Evolutionary conservation across 495 filamentous ascomycete genomes (phyloP), one percentile per base, ranked within the genome.

Genomic region (Neurospora sublineolata): DNA sequence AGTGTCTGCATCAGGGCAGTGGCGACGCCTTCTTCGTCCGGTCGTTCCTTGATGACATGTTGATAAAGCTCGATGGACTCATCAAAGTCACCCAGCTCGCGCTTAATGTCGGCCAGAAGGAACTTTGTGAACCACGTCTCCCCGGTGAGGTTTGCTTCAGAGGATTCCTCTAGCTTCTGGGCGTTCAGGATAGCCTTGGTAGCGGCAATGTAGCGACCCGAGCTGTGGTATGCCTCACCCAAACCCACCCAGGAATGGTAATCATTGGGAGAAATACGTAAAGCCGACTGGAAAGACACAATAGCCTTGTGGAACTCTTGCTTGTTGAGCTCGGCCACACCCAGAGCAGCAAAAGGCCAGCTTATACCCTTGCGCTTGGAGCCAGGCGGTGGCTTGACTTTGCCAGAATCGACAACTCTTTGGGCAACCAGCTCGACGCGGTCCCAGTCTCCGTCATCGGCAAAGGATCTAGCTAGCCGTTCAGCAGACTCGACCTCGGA

Each of bases 201-300:
- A 1, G 95, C 94, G 12, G 95, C 93, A 72, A 96, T 91, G 74
- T 94, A 97, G 72, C 94, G 84, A 10, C 95, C 95, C 12, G 94
- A 97, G 72, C 94, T 93, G 77, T 97, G 92, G 76, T 99, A 98
- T 76, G 92, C 93, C 81, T 99, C 95, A 16, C 94, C 95, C 11
- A 99, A 86, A 12, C 95, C 96, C 20, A 99, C 90, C 91, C 94
- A 99, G 12, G 92, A 94, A 79, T 98, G 89, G 75, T 97, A 98
- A 75, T 97, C 93, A 44, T 87, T 82, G 3, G 94, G 93, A 6
- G 90, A 86, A 44, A 94, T 91, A 67, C 94, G 84, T 18, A 98
- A 84, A n/a, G 95, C 94, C 10, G 91, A 87, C 76, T 97, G 93
- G 78, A 97, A 99, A 0, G 94, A 96, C 23, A 93, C 88, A 68